These are phyloP conservation scores for Gonapodya prolifera DNA, from an alignment of 192 early-diverging fungal species.

Conservation along the genomic window DNA sequence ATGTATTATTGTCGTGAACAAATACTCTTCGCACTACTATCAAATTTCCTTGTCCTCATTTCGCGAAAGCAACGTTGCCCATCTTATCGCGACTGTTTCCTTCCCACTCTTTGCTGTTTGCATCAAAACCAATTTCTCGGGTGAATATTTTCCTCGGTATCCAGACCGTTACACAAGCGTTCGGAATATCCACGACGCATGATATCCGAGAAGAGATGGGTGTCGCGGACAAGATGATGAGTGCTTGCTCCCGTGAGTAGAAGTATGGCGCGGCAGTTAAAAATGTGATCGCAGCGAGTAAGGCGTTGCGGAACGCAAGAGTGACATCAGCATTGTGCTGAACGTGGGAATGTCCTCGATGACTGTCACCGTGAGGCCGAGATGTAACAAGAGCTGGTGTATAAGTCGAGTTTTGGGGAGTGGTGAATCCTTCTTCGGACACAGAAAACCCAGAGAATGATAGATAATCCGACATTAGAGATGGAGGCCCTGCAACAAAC, in stretches of 20 bases:
- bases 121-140: background rate
- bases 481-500: background rate
- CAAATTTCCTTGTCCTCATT: background rate
- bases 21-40: background rate
- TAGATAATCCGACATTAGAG: background rate
- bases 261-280: background rate
- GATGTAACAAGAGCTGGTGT: background rate
- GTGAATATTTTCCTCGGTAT: background rate
- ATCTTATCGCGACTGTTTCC: background rate
- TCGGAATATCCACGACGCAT: conserved; percentile 4
- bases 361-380: background rate
- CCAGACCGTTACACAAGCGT: conserved; percentile 3
- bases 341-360: background rate
- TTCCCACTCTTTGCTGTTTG: background rate
- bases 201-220: conserved; percentile 1
- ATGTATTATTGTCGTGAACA: background rate
- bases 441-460: background rate
- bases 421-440: background rate
- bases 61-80: background rate
- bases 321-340: conserved; percentile 4
- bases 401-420: background rate
- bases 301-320: background rate
- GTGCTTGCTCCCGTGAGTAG: background rate
- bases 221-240: background rate
- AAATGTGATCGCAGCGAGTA: background rate